phyloP scores from a whole-genome alignment of 164 flowering plant species.

The Liriodendron chinense region DNA sequence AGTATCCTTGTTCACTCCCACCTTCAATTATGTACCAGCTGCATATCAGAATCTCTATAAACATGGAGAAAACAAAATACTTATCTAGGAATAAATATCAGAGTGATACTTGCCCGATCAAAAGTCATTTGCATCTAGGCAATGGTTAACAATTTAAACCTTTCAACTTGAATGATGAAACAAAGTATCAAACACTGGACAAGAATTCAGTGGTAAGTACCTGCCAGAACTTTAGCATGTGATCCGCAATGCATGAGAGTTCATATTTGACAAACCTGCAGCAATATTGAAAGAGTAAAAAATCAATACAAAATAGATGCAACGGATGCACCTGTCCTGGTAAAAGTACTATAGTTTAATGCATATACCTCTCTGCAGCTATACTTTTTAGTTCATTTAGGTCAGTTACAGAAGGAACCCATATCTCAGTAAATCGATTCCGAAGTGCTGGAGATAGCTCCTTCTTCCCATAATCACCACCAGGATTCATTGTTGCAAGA shows the following conservation, averaged over 20 bases:
- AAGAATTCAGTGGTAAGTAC: conserved; percentile 33
- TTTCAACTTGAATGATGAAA: too few relatives aligned
- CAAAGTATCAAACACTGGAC: neutral
- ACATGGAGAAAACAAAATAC: too few relatives aligned
- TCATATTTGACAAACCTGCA: conserved; percentile 48
- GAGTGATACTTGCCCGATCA: too few relatives aligned
- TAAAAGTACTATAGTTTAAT: neutral
- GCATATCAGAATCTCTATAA: too few relatives aligned
- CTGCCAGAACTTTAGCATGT: conserved; percentile 74
- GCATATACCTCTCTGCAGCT: conserved; percentile 54
- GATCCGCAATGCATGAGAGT: conserved; percentile 39
- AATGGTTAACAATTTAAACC: too few relatives aligned
- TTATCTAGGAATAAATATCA: too few relatives aligned
- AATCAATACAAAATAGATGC: neutral
- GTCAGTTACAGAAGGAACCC: conserved; percentile 84
- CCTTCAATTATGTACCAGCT: too few relatives aligned
- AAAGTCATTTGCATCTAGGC: too few relatives aligned
- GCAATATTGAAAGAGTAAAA: conserved; percentile 2
- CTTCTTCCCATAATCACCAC: conserved; percentile 98
- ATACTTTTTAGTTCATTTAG: conserved; percentile 66
- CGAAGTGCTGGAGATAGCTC: conserved; percentile 97
- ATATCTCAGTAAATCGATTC: conserved; percentile 94
- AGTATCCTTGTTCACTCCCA: too few relatives aligned
- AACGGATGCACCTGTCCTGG: neutral
- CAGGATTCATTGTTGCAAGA: conserved; percentile 99